These are phyloP conservation scores for Paraconiothyrium sp. DNA, from an alignment of 2,329 filamentous ascomycete species.

Conservation along the genomic window DNA sequence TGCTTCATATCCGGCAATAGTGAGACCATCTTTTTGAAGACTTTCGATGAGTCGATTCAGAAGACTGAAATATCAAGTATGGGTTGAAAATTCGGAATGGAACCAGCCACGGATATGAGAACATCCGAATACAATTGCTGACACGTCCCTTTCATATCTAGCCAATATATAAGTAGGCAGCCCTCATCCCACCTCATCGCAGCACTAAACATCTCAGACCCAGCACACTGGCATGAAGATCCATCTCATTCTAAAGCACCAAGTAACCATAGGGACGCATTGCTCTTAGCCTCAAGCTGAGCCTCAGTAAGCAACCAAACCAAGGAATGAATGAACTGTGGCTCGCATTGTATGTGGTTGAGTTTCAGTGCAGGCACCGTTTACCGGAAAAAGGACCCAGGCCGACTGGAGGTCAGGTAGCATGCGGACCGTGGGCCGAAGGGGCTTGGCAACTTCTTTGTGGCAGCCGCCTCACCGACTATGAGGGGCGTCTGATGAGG, in stretches of 20 bases:
- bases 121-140: not conserved
- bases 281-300: constrained; percentile 13
- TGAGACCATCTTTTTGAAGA: constrained; percentile 4
- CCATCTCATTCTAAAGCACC: constrained; percentile 6
- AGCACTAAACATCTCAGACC: constrained; percentile 10
- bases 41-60: not conserved
- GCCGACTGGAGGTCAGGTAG: not conserved
- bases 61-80: not conserved
- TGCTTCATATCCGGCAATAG: constrained; percentile 20
- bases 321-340: not conserved
- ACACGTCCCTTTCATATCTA: not conserved
- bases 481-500: not conserved
- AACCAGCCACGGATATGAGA: not conserved
- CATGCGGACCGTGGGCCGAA: constrained; percentile 5
- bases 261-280: constrained; percentile 11
- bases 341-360: not conserved
- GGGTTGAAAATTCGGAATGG: not conserved
- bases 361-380: constrained; percentile 10
- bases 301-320: constrained; percentile 10
- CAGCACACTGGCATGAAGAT: constrained; percentile 11
- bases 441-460: constrained; percentile 1
- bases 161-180: constrained; percentile 7
- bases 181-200: constrained; percentile 6
- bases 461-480: constrained; percentile 2
- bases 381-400: not conserved